Conservation (phyloP, 169 alveolate genomes). For the Eimeria falciformis region DNA sequence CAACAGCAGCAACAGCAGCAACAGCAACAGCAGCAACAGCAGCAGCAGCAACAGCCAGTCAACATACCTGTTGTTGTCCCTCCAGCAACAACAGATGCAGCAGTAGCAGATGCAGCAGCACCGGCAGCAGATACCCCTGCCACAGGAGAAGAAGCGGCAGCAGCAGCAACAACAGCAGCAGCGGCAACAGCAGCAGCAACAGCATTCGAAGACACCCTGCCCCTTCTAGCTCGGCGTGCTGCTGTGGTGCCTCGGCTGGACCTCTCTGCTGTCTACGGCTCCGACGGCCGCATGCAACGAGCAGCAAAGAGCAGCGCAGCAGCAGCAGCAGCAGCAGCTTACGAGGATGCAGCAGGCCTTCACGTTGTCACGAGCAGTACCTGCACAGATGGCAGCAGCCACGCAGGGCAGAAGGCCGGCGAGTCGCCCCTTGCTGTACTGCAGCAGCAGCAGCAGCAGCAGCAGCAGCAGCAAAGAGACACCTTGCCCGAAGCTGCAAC, state of each 20-base stretch:
- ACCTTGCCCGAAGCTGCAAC: neutral
- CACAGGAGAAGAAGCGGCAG: neutral
- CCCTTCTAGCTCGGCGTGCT: neutral
- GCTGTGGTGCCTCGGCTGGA: slow-evolving; percentile 11
- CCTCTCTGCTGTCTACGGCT: neutral
- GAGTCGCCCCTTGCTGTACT: neutral
- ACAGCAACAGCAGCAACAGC: too few relatives aligned
- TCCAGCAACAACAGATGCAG: too few relatives aligned
- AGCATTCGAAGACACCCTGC: neutral
- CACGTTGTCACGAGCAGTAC: slow-evolving; percentile 20
- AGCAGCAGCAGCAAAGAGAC: neutral
- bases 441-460: neutral
- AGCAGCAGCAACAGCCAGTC: too few relatives aligned
- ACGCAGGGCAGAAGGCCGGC: neutral
- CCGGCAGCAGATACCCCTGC: neutral
- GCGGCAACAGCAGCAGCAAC: slow-evolving; percentile 3
- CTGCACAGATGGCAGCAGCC: slow-evolving; percentile 13
- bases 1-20: too few relatives aligned
- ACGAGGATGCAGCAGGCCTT: neutral
- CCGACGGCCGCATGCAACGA: neutral
- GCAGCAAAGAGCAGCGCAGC: slow-evolving; percentile 19
- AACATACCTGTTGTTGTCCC: too few relatives aligned
- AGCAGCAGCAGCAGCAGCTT: slow-evolving; percentile 40
- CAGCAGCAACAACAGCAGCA: slow-evolving; percentile 52
- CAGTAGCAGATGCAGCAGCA: too few relatives aligned